Base-by-base conservation (phyloP, 495 filamentous ascomycete species). In the Aspergillus ostianus region DNA sequence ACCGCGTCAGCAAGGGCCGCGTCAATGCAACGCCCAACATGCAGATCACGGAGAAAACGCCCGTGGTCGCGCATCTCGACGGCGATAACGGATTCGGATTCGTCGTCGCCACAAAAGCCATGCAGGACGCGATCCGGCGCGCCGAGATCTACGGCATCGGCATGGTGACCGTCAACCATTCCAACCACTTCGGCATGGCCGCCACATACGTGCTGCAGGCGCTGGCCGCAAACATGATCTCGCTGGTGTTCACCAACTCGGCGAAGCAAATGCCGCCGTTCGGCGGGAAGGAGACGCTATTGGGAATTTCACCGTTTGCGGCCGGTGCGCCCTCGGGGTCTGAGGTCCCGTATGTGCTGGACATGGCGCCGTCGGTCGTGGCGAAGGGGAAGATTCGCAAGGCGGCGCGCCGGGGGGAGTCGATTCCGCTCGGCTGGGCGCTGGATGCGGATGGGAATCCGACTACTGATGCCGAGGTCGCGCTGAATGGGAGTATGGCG, bases 161-260 rank as follows among this genome's bases (percentile, higher is more conserved):
- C 7, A 64, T 72, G 23, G 65, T 69, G 19, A 60, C 56, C 9
- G 69, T 70, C 4, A 65, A 63, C 45, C 54, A 66, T 48, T 64
- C 58, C 15, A 68, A 66, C 51, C 71, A 74, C 58, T 74, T 62
- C 52, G 69, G 70, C 18, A 71, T 71, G 69, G 67, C 63, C 15
- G 67, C 69, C 12, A 67, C 55, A 15, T 66, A 68, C 46, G 54
- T 71, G 5, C 57, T 65, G 0, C 64, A 64, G 9, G 70, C 70
- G 12, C 32, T 70, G 17, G 53, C 67, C 1, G 44, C 41, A 3
- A 64, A 61, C 8, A 56, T 68, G 41, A 64, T 58, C 12, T 57
- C 64, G 5, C 53, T 73, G 13, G 69, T 62, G 18, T 73, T 73
- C 51, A 73, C 70, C 5, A 74, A 72, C 55, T 62, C 69, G 2